Conservation (phyloP, 2,329 filamentous ascomycete species). For the Fusarium sp. region DNA sequence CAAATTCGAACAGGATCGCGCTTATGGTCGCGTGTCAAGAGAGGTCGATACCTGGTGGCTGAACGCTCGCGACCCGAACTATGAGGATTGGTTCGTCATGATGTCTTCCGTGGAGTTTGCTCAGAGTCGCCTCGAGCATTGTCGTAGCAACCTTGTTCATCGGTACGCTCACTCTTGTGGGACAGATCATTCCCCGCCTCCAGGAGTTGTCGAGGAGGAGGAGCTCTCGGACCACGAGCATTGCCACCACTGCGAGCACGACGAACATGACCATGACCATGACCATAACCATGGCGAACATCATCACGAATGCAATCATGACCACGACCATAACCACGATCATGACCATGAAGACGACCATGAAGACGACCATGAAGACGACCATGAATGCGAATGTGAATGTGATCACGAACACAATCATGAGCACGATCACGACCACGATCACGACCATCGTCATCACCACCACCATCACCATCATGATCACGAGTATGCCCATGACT, state of each 20-base stretch:
- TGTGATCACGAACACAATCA: constrained; percentile 46
- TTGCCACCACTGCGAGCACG: constrained; percentile 52
- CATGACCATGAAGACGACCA: constrained; percentile 35
- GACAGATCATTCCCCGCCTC: constrained; percentile 56
- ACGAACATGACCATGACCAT: constrained; percentile 27
- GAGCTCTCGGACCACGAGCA: constrained; percentile 55
- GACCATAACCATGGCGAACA: constrained; percentile 55
- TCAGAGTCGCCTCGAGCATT: constrained; percentile 68
- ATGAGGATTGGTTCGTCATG: constrained; percentile 68
- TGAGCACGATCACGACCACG: constrained; percentile 41
- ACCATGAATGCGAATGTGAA: constrained; percentile 55
- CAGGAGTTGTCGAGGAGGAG: constrained; percentile 56
- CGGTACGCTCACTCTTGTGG: constrained; percentile 64
- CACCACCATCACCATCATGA: constrained; percentile 53
- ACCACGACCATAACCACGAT: constrained; percentile 22
- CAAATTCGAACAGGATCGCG: constrained; percentile 70
- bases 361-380: constrained; percentile 4
- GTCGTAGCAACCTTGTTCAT: constrained; percentile 70
- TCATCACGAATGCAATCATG: constrained; percentile 47
- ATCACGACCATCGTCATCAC: constrained; percentile 43
- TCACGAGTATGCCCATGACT: constrained; percentile 59
- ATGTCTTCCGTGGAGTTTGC: constrained; percentile 74
- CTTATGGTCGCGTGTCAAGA: constrained; percentile 72
- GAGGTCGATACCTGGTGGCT: constrained; percentile 77
- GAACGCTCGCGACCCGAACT: constrained; percentile 70